These are phyloP conservation scores for Diaporthe vaccinii DNA, from an alignment of 2,329 filamentous ascomycete genomes.

Conservation along the genomic window DNA sequence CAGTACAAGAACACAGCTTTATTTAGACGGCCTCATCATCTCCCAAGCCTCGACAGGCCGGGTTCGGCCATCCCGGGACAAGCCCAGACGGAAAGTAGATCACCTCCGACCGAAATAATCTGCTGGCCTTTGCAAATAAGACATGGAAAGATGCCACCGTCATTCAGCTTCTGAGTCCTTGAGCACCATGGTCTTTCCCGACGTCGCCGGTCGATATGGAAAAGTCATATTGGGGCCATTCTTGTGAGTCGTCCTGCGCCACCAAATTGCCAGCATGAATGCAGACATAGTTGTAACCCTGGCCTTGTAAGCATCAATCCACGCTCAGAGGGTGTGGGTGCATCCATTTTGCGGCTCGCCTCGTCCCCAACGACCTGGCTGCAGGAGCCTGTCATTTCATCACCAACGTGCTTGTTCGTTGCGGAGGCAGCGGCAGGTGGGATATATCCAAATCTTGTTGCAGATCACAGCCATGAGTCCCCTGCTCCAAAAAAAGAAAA, in stretches of 20 bases:
- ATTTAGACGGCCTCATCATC: neutral
- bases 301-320: too few relatives aligned
- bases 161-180: neutral
- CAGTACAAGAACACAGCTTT: neutral
- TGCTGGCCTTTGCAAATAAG: neutral
- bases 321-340: too few relatives aligned
- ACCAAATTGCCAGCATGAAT: neutral
- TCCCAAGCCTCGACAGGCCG: neutral
- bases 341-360: slow-evolving; percentile 17
- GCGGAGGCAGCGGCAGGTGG: neutral
- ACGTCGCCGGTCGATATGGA: neutral
- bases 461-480: neutral
- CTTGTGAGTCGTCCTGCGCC: neutral
- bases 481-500: neutral
- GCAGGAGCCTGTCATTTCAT: neutral
- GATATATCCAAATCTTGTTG: neutral
- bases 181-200: neutral
- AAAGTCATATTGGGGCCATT: neutral
- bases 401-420: slow-evolving; percentile 1
- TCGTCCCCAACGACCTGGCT: neutral
- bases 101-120: neutral
- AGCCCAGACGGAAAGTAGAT: neutral
- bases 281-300: too few relatives aligned
- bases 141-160: neutral
- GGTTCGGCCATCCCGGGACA: slow-evolving; percentile 12